phyloP scores from a whole-genome alignment of 1,284 basidiomycete species.

The Melampsora larici-populina region DNA sequence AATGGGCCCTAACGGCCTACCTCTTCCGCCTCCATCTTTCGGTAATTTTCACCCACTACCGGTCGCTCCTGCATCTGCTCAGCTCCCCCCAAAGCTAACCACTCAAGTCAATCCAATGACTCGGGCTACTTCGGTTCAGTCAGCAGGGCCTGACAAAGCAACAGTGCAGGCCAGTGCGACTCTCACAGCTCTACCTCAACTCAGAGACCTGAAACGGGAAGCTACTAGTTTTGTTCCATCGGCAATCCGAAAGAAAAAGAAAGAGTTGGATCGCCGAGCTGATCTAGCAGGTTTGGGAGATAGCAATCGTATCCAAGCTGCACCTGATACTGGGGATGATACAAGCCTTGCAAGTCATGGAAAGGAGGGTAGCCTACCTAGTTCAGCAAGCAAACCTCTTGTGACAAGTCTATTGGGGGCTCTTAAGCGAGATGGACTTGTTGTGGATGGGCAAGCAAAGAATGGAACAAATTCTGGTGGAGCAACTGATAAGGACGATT shows the following conservation, averaged over 20 bases:
- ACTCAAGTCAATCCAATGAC: not conserved
- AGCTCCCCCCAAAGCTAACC: constrained; percentile 23
- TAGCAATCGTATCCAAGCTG: constrained; percentile 48
- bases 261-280: constrained; percentile 46
- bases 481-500: constrained; percentile 35
- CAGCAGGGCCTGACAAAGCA: not conserved
- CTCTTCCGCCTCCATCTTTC: constrained; percentile 35
- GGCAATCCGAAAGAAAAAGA: constrained; percentile 48
- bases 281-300: constrained; percentile 47
- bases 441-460: constrained; percentile 14
- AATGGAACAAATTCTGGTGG: not conserved
- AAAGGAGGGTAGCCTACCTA: not conserved
- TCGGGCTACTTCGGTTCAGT: not conserved
- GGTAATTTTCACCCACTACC: constrained; percentile 23
- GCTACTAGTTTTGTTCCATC: constrained; percentile 51
- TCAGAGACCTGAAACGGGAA: constrained; percentile 52
- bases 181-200: constrained; percentile 50
- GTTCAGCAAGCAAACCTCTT: constrained; percentile 6
- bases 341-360: not conserved
- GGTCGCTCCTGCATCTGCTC: constrained; percentile 22
- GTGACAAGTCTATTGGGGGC: constrained; percentile 22
- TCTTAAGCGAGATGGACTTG: constrained; percentile 33
- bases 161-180: constrained; percentile 43
- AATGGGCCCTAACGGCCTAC: constrained; percentile 36
- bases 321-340: constrained; percentile 43